Evolutionary conservation across 371 early-diverging fungal genomes (phyloP).

Genomic region (Aphelidium insulamus): DNA sequence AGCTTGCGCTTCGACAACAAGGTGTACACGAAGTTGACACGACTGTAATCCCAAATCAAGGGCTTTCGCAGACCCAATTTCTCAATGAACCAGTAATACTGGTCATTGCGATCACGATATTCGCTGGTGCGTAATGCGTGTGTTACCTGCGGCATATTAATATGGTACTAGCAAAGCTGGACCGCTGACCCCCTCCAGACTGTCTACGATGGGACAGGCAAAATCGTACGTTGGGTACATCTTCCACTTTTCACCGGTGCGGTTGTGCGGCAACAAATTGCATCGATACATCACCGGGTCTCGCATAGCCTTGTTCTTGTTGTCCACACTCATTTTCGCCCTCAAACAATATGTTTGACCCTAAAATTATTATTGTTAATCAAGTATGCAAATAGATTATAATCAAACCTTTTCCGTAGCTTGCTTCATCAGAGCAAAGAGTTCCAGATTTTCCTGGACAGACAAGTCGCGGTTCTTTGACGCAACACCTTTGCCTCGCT

Average conservation of each 20-base stretch:
- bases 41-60: conserved; percentile 80
- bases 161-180: no score
- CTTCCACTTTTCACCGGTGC: conserved; percentile 79
- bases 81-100: conserved; percentile 96
- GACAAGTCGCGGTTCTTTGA: conserved; percentile 66
- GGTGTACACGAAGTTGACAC: conserved; percentile 98
- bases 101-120: conserved; percentile 97
- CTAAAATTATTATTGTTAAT: conserved; percentile 9
- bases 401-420: conserved; percentile 31
- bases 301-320: conserved; percentile 90
- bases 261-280: conserved; percentile 83
- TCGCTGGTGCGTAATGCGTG: conserved; percentile 97
- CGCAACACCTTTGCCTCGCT: conserved; percentile 78
- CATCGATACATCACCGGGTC: conserved; percentile 98
- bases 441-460: conserved; percentile 73
- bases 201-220: conserved; percentile 96
- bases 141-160: no score
- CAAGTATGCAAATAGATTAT: neutral
- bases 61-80: conserved; percentile 68
- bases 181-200: conserved; percentile 94
- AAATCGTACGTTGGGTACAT: conserved; percentile 99
- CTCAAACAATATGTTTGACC: conserved; percentile 78
- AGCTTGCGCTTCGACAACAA: conserved; percentile 98
- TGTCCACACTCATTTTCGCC: conserved; percentile 92
- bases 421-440: conserved; percentile 84